phyloP scores from a whole-genome alignment of 2,329 filamentous ascomycete species.

The Plenodomus lindquistii region DNA sequence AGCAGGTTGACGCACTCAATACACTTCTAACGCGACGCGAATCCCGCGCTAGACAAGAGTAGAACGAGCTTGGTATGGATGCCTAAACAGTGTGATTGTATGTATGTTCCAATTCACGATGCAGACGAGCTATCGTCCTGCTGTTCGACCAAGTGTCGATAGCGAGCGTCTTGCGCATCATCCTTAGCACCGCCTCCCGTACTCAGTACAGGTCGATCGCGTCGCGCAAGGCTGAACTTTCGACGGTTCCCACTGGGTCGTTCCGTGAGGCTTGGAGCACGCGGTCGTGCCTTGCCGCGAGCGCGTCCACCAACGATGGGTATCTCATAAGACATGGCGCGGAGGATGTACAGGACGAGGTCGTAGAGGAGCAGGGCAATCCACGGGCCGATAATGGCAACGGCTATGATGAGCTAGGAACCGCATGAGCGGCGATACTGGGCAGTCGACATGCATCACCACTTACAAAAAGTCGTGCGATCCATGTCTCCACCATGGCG shows the following conservation, averaged over 20 bases:
- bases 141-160: constrained; percentile 28
- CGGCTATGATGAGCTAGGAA: constrained; percentile 61
- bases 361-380: constrained; percentile 66
- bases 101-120: constrained; percentile 1
- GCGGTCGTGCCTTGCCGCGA: constrained; percentile 61
- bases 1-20: too few relatives aligned
- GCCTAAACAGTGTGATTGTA: neutral
- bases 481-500: constrained; percentile 63
- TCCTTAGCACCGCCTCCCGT: constrained; percentile 20
- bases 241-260: constrained; percentile 56
- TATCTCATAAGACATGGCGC: constrained; percentile 61
- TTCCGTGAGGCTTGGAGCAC: constrained; percentile 65
- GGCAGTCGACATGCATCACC: neutral
- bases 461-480: constrained; percentile 65
- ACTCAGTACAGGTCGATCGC: constrained; percentile 22
- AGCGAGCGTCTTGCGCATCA: constrained; percentile 32
- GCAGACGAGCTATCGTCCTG: constrained; percentile 8
- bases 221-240: constrained; percentile 48
- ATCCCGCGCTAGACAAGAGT: too few relatives aligned
- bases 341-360: constrained; percentile 63
- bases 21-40: too few relatives aligned
- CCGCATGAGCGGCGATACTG: constrained; percentile 19
- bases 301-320: constrained; percentile 65
- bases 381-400: constrained; percentile 66
- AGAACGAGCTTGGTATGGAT: neutral